phyloP scores from a whole-genome alignment of 306 rosid species.

The Castanea sativa region DNA sequence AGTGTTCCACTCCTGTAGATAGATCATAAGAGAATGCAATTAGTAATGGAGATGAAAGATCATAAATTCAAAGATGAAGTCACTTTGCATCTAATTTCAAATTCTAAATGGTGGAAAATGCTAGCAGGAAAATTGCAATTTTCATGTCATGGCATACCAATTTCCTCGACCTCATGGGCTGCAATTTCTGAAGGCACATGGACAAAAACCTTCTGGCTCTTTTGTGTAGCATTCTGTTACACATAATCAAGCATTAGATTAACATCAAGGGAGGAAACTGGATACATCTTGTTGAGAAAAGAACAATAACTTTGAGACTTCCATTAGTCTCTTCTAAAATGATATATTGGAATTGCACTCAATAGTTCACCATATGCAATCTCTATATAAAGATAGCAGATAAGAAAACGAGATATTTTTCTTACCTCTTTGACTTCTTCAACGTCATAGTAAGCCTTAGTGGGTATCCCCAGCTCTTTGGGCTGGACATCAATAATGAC shows the following conservation, averaged over 20 bases:
- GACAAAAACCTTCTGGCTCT: constrained; percentile 85
- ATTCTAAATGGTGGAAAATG: not conserved
- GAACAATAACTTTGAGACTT: not conserved
- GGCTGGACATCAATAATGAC: constrained; percentile 92
- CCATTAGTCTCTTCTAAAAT: not conserved
- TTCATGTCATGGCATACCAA: constrained; percentile 48
- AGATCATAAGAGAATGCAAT: constrained; percentile 16
- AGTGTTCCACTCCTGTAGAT: constrained; percentile 82
- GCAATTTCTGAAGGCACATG: constrained; percentile 89
- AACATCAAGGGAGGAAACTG: not conserved
- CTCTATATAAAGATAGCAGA: not conserved
- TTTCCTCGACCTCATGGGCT: constrained; percentile 91
- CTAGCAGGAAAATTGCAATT: not conserved
- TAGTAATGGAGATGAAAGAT: not conserved
- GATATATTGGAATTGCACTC: not conserved
- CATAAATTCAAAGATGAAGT: not conserved
- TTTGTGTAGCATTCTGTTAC: constrained; percentile 83
- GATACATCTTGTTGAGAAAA: not conserved
- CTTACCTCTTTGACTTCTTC: constrained; percentile 88
- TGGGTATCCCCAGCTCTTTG: constrained; percentile 90
- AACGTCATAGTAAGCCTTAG: constrained; percentile 89
- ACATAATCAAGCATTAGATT: constrained; percentile 17
- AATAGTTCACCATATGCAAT: not conserved
- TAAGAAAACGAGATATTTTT: not conserved
- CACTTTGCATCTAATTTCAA: not conserved